phyloP scores from a whole-genome alignment of 2,329 filamentous ascomycete genomes.

The Phialocephala sp. region DNA sequence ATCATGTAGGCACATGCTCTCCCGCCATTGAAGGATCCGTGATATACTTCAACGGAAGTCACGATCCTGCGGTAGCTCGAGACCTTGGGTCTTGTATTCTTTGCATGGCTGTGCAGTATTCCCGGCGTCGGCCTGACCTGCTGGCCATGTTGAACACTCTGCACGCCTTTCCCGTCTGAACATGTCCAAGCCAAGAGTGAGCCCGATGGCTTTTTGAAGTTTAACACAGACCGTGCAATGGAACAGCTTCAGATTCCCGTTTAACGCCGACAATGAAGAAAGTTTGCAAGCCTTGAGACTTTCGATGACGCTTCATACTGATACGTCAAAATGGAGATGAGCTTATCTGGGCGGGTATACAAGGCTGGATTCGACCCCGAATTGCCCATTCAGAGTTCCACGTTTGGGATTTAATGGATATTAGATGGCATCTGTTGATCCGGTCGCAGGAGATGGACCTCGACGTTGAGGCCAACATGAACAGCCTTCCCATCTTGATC shows the following conservation, averaged over 20 bases:
- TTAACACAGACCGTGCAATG: background rate
- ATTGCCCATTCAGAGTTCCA: background rate
- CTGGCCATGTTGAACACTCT: background rate
- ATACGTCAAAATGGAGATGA: background rate
- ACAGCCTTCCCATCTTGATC: constrained; percentile 5
- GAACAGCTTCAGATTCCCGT: background rate
- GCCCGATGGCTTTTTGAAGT: background rate
- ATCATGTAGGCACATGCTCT: background rate
- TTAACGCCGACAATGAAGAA: background rate
- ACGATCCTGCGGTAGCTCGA: background rate
- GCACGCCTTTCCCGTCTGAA: background rate
- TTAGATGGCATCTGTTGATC: constrained; percentile 5
- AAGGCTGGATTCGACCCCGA: background rate
- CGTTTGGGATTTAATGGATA: background rate
- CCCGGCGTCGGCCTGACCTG: background rate
- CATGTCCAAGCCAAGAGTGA: background rate
- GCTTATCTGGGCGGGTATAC: background rate
- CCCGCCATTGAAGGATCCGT: background rate
- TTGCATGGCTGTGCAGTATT: background rate
- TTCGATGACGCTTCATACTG: background rate
- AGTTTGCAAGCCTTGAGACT: background rate
- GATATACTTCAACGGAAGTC: background rate
- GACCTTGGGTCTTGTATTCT: constrained; percentile 1
- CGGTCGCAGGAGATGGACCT: constrained; percentile 2
- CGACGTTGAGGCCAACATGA: background rate